A percentile compares a stretch with the other conserved stretches of the same genome.
Evolutionary conservation across 1,139 yeast genomes (phyloP).

Genomic region (Magnusiomyces suaveolens): DNA sequence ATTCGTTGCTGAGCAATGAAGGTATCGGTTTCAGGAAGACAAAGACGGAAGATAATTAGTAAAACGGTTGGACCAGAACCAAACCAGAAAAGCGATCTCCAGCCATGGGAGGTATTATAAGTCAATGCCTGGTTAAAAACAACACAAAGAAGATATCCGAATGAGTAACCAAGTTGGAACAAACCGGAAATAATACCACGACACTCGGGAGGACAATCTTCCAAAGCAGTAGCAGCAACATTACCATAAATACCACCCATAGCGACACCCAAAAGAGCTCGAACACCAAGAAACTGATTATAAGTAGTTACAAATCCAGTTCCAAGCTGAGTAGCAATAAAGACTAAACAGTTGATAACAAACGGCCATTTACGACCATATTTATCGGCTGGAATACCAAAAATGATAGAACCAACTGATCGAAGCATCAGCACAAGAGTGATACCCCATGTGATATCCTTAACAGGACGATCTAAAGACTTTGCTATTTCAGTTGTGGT

Average conservation of each 20-base stretch:
- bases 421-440: conserved; percentile 71
- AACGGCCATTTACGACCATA: conserved; percentile 70
- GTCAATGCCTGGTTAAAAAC: conserved; percentile 49
- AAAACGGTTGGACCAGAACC: conserved; percentile 60
- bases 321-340: conserved; percentile 58
- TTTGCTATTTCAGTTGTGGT: conserved; percentile 49
- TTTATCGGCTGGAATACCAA: conserved; percentile 57
- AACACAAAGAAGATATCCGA: conserved; percentile 57
- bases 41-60: conserved; percentile 45
- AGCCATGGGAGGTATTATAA: conserved; percentile 43
- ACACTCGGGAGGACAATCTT: conserved; percentile 53
- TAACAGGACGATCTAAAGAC: conserved; percentile 42
- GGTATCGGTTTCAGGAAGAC: conserved; percentile 52
- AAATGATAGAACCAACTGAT: conserved; percentile 68
- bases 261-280: conserved; percentile 57
- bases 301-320: conserved; percentile 62
- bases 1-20: conserved; percentile 33
- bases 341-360: conserved; percentile 43
- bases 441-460: conserved; percentile 67
- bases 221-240: conserved; percentile 59
- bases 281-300: conserved; percentile 56
- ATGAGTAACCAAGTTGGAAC: conserved; percentile 64
- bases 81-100: conserved; percentile 79
- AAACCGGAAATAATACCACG: conserved; percentile 54
- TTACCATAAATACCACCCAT: conserved; percentile 67